Evolutionary conservation across 2,329 filamentous ascomycete species (phyloP), one percentile per base, ranked within the genome.

Genomic region (Colletotrichum sublineola): DNA sequence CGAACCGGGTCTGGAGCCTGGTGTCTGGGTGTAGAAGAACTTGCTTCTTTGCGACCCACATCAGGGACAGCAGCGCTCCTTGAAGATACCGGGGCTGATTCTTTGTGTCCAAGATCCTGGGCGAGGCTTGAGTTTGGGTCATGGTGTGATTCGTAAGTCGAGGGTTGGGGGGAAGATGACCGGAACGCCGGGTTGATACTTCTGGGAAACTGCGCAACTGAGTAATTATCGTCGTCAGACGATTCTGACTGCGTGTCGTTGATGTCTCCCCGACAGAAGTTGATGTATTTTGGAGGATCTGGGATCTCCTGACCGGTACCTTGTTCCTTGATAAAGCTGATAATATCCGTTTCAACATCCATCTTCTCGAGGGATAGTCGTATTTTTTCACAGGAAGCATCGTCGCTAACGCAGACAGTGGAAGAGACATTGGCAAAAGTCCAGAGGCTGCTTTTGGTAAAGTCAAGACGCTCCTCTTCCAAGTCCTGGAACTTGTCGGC

Each of bases 401-500:
- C 96, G 78, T 99, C 96, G 80, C 95, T 98, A 60, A 99, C 96
- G 79, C 96, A 99, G 14, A 98, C 96, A 0, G 96, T 98, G 0
- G 96, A 98, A 0, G 96, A 91, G 77, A 99, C 95, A 81, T 99
- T 99, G 68, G 96, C 96, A 84, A 98, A 99, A 18, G 92, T 96
- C 97, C 96, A 99, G 9, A 99, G 86, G 79, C 96, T 98, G 84
- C 94, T 97, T 86, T 98, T 99, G 76, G 95, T 95, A 80, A 97
- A 99, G 82, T 99, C 96, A 50, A 99, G 88, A 55, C 96, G 90
- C 83, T 99, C 96, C 81, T 99, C 97, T 83, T 99, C 96, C 15
- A 99, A 89, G 78, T 99, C 97, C 85, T 99, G 97, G 82, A 99
- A 99, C 85, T 98, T 99, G 87, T 97, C 97, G 78, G 96, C 97